Conservation (phyloP, 495 filamentous ascomycete species). For the Talaromyces trachyspermus region DNA sequence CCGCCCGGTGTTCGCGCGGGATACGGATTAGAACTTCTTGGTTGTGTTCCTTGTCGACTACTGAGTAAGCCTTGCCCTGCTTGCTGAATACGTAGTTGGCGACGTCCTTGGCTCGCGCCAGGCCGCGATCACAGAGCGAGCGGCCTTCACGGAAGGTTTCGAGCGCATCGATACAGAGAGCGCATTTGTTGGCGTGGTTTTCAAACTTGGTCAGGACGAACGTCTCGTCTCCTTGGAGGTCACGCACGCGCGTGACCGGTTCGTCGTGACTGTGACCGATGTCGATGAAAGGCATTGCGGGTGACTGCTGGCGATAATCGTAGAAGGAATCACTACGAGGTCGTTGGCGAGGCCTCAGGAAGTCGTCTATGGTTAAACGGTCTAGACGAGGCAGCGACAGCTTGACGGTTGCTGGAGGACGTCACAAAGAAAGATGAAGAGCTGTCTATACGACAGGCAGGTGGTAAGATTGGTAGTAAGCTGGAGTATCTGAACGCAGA, state of each 20-base stretch:
- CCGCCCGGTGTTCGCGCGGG: constrained; percentile 28
- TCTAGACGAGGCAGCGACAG: constrained; percentile 5
- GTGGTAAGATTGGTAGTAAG: too few species aligned
- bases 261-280: constrained; percentile 2
- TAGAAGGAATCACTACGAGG: constrained; percentile 8
- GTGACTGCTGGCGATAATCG: constrained; percentile 5
- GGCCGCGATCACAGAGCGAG: constrained; percentile 43
- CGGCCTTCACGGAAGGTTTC: constrained; percentile 24
- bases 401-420: constrained; percentile 6
- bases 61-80: constrained; percentile 39
- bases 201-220: constrained; percentile 25
- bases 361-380: not conserved
- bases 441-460: not conserved
- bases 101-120: constrained; percentile 38
- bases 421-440: not conserved
- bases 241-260: constrained; percentile 17
- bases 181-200: constrained; percentile 32
- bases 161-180: constrained; percentile 32
- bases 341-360: not conserved
- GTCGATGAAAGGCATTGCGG: constrained; percentile 9
- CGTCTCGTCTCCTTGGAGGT: constrained; percentile 22
- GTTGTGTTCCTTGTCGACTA: constrained; percentile 37
- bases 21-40: constrained; percentile 42
- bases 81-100: constrained; percentile 42
- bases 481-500: too few species aligned